Conservation (phyloP, 495 filamentous ascomycete genomes). For the Podospora pseudoanserina region DNA sequence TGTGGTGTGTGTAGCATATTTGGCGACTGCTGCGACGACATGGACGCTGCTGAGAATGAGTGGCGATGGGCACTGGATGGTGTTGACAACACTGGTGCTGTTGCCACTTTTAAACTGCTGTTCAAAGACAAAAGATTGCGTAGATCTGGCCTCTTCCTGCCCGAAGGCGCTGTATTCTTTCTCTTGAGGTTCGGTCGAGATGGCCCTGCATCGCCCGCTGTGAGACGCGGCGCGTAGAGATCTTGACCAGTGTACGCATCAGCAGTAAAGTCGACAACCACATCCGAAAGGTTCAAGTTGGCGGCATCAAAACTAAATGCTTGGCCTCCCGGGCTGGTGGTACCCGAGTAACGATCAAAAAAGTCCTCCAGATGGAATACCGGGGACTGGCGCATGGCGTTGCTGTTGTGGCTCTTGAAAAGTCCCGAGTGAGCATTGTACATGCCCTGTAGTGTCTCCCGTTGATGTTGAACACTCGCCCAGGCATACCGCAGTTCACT, state of each 20-base stretch:
- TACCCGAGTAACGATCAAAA: conserved; percentile 67
- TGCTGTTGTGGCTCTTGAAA: conserved; percentile 62
- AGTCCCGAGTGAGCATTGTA: conserved; percentile 70
- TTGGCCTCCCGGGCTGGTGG: conserved; percentile 39
- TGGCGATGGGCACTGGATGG: conserved; percentile 32
- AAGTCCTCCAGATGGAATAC: conserved; percentile 85
- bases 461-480: conserved; percentile 75
- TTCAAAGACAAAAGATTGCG: conserved; percentile 26
- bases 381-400: conserved; percentile 60
- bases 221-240: conserved; percentile 38
- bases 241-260: conserved; percentile 47
- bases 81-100: conserved; percentile 26
- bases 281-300: conserved; percentile 52
- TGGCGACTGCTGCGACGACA: conserved; percentile 29
- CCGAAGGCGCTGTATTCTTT: conserved; percentile 33
- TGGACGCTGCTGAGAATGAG: conserved; percentile 31
- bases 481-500: conserved; percentile 68
- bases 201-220: conserved; percentile 16
- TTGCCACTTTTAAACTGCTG: conserved; percentile 25
- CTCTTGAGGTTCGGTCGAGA: conserved; percentile 41
- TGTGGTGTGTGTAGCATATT: conserved; percentile 32
- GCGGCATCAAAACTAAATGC: conserved; percentile 50
- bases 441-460: conserved; percentile 68
- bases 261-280: conserved; percentile 45
- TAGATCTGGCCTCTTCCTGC: conserved; percentile 36